These are phyloP conservation scores for Farysia itapuensis DNA, from an alignment of 1,284 basidiomycete genomes.

Conservation along the genomic window DNA sequence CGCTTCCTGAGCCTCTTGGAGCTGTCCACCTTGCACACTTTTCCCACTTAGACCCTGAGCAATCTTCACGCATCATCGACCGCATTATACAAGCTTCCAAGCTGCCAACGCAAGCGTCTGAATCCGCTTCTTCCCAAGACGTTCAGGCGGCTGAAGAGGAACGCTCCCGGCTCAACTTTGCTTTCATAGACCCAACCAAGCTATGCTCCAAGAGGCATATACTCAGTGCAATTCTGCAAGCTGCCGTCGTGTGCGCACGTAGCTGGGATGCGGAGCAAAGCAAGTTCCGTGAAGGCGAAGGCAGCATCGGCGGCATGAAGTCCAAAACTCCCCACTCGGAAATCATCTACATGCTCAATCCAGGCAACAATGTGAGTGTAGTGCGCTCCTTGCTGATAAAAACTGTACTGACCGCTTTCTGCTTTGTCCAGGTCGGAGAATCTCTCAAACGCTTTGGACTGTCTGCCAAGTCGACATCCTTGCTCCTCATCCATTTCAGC, in stretches of 20 bases:
- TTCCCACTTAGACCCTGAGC: slow-evolving; percentile 21
- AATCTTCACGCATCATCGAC: slow-evolving; percentile 22
- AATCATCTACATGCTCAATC: slow-evolving; percentile 34
- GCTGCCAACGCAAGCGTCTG: slow-evolving; percentile 4
- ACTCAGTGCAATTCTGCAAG: slow-evolving; percentile 23
- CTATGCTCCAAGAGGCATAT: slow-evolving; percentile 30
- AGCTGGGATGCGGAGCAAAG: slow-evolving; percentile 9
- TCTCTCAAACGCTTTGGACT: slow-evolving; percentile 37
- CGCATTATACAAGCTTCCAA: slow-evolving; percentile 33
- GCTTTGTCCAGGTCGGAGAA: slow-evolving; percentile 27
- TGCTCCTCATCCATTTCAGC: slow-evolving; percentile 33
- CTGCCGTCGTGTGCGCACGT: slow-evolving; percentile 22
- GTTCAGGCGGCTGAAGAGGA: slow-evolving; percentile 13
- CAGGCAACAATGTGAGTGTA: slow-evolving; percentile 32
- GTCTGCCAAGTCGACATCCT: slow-evolving; percentile 13
- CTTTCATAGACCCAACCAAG: slow-evolving; percentile 36
- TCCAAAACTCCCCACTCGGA: slow-evolving; percentile 38
- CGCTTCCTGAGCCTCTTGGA: slow-evolving; percentile 13
- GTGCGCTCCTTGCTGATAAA: too few species aligned
- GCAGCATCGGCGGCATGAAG: slow-evolving; percentile 35
- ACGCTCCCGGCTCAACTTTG: slow-evolving; percentile 24
- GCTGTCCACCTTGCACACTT: slow-evolving; percentile 32
- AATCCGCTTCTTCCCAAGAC: slow-evolving; percentile 3
- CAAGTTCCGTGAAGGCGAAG: slow-evolving; percentile 18
- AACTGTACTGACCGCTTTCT: too few species aligned